Conservation (phyloP, 192 early-diverging fungal species). For the Backusella mclennaniae region DNA sequence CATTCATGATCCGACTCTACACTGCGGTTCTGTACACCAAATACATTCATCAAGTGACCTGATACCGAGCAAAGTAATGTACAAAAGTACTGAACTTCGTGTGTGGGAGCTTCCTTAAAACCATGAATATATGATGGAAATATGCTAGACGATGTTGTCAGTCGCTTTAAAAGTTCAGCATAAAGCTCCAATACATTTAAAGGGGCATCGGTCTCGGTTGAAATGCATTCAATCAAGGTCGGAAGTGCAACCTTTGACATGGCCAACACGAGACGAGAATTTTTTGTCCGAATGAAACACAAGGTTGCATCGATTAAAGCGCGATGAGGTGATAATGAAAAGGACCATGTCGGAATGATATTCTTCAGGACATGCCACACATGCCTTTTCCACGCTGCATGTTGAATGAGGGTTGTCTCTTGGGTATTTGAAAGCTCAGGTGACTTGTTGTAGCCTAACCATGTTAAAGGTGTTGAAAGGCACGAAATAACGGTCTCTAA, state of each 20-base stretch:
- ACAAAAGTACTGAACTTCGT: conserved; percentile 3
- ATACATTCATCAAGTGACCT: conserved; percentile 5
- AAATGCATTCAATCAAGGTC: conserved; percentile 10
- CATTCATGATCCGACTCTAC: not conserved
- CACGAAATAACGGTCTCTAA: not conserved
- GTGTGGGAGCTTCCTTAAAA: not conserved
- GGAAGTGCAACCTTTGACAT: conserved; percentile 5
- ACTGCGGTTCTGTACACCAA: not conserved
- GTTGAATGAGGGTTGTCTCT: not conserved
- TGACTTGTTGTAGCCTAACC: not conserved
- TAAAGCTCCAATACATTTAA: conserved; percentile 10
- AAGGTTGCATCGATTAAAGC: not conserved
- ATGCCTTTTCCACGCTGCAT: conserved; percentile 13
- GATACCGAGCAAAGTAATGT: conserved; percentile 10
- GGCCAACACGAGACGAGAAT: not conserved
- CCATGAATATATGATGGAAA: not conserved
- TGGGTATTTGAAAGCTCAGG: not conserved
- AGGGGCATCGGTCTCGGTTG: not conserved
- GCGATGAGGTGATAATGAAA: not conserved
- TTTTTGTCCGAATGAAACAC: not conserved
- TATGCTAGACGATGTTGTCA: not conserved
- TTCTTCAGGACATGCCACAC: conserved; percentile 10
- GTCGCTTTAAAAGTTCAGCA: not conserved
- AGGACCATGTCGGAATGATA: conserved; percentile 9
- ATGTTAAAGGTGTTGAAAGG: conserved; percentile 1